Percentiles rank a stretch among this genome's conserved stretches.
Conservation (phyloP, 805 yeast species). For the Suhomyces emberorum region DNA sequence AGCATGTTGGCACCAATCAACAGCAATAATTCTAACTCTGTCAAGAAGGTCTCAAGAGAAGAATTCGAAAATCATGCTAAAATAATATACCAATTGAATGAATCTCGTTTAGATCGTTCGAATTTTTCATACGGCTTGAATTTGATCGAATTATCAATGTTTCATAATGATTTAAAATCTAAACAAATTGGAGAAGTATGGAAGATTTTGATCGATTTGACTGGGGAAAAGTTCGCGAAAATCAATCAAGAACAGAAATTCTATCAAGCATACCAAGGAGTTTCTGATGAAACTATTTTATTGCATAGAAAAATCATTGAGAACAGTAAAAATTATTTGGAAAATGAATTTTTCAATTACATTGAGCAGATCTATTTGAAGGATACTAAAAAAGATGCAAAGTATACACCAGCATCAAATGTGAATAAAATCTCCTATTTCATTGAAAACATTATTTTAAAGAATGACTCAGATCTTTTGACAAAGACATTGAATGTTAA, state of each 20-base stretch:
- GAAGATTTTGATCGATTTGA: slow-evolving; percentile 56
- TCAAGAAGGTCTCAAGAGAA: slow-evolving; percentile 40
- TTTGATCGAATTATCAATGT: slow-evolving; percentile 57
- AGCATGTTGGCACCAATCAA: slow-evolving; percentile 33
- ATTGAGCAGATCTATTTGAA: slow-evolving; percentile 63
- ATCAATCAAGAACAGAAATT: slow-evolving; percentile 35
- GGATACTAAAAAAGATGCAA: slow-evolving; percentile 41
- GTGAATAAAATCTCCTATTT: slow-evolving; percentile 68
- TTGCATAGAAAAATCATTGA: slow-evolving; percentile 46
- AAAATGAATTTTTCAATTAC: slow-evolving; percentile 72
- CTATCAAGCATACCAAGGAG: slow-evolving; percentile 16
- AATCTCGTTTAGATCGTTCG: slow-evolving; percentile 52
- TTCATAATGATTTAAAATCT: slow-evolving; percentile 59
- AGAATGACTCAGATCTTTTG: slow-evolving; percentile 23
- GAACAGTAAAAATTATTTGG: slow-evolving; percentile 61
- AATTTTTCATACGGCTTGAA: slow-evolving; percentile 57
- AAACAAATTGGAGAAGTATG: slow-evolving; percentile 74
- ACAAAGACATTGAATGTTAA: slow-evolving; percentile 50
- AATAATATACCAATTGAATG: slow-evolving; percentile 67
- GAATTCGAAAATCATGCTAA: slow-evolving; percentile 75
- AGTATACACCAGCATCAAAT: slow-evolving; percentile 57
- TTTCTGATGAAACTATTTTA: slow-evolving; percentile 13
- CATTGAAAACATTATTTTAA: slow-evolving; percentile 34
- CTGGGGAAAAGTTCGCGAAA: slow-evolving; percentile 33
- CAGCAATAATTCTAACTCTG: slow-evolving; percentile 13